Conservation (phyloP, 768 basidiomycete species). For the Amanita fuliginea region DNA sequence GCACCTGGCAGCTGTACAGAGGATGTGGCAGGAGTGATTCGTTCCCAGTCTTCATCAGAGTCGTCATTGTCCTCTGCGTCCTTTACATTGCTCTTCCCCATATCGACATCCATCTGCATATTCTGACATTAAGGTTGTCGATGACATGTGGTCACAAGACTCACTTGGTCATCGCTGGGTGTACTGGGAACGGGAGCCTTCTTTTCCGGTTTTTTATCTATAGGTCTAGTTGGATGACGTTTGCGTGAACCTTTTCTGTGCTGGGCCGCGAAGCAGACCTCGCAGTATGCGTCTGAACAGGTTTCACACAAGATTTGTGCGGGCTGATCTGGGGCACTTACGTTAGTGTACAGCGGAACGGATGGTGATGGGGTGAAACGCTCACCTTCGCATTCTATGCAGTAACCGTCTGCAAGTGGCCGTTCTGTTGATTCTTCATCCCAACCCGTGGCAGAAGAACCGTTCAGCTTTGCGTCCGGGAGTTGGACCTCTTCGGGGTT, state of each 20-base stretch:
- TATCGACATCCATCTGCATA: conserved; percentile 37
- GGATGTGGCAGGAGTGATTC: conserved; percentile 18
- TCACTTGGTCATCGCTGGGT: conserved; percentile 18
- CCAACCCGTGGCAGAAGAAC: conserved; percentile 41
- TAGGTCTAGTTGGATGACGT: conserved; percentile 41
- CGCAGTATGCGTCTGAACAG: conserved; percentile 67
- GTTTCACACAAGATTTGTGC: conserved; percentile 63
- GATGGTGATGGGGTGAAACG: background rate
- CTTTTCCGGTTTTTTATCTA: conserved; percentile 21
- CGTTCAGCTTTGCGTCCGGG: conserved; percentile 23
- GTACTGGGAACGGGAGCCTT: conserved; percentile 14
- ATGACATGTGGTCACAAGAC: conserved; percentile 8
- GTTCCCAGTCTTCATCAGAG: conserved; percentile 33
- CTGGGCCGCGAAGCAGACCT: conserved; percentile 79
- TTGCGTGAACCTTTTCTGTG: conserved; percentile 77
- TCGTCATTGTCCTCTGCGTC: conserved; percentile 16
- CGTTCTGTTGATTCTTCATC: conserved; percentile 49
- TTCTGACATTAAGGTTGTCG: background rate
- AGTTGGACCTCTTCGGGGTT: conserved; percentile 56
- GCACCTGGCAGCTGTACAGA: conserved; percentile 31
- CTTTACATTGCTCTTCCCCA: conserved; percentile 20
- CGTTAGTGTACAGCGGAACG: conserved; percentile 7
- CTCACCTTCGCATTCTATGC: conserved; percentile 81
- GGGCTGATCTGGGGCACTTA: conserved; percentile 55
- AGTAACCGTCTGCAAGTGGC: conserved; percentile 51